Base-by-base conservation (phyloP, 2,329 filamentous ascomycete species). In the Pseudocercospora ulei region DNA sequence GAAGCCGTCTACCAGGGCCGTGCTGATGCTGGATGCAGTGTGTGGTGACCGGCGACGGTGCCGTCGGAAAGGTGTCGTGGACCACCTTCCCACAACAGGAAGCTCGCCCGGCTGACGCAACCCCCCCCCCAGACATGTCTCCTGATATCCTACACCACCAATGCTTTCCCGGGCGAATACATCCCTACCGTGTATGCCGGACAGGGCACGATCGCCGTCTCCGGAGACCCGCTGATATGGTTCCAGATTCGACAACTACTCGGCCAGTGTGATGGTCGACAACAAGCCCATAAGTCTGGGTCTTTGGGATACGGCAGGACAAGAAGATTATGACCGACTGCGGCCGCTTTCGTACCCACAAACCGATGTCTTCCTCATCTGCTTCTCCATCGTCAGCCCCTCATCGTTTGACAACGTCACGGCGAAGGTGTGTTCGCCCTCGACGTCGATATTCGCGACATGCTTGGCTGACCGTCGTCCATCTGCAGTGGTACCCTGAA, bases 91-190 rank as follows among this genome's bases (percentile, higher is more conserved):
- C 17, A 20, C 29, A 26, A 27, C 27, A 35, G 37, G 16, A n/a
- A 33, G 30, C 30, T 33, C 30, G 11, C 7, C 20, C 37, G 20
- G 38, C 47, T 65, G 51, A 62, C 48, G 7, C 31, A 28, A n/a
- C n/a, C n/a, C n/a, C n/a, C n/a, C n/a, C 38, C 12, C 16, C 54
- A 95, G 88, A 98, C 90, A 73, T 98, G 90, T 72, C 79, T 98
- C 44, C 79, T 98, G 57, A 98, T 98, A 63, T 96, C 88, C 37
- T 98, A 98, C 70, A 96, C 90, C 49, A 98, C 90, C 49, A 98
- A 96, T 70, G 90, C 90, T 51, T 98, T 98, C 65, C 90, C 90
- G n/a, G 90, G 90, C 65, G 90, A 98, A 73, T 98, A 98, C 67
- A 96, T 98, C 56, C 90, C 90, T 53, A 98, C 90, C 56, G 90